Base-by-base conservation (phyloP, 139 green algal species). In the Chlamydomonas incerta region DNA sequence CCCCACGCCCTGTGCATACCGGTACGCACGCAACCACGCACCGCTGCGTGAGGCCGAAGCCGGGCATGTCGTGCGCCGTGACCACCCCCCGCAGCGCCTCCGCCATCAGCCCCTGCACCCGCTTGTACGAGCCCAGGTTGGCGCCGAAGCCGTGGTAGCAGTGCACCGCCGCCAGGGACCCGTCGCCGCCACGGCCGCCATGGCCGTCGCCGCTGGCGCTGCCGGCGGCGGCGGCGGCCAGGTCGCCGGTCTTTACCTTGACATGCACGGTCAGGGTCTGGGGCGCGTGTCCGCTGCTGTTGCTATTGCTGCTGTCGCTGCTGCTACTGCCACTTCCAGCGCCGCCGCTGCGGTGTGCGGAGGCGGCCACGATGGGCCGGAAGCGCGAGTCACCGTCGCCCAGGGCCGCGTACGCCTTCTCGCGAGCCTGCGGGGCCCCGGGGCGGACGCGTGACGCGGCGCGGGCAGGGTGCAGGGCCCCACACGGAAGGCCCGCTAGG, bases 71-170 rank as follows among this genome's bases (percentile, higher is more conserved):
- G 82, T 97, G 95, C 13, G 92, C 86, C 1, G 93, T 95, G n/a
- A 97, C 91, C 62, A 93, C 67, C 0, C 91, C 94, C 6, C 63
- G 55, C 77, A 96, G 68, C 24, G 73, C 47, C 8, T 77, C 74
- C 13, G 93, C 90, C 72, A 96, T 62, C 52, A 65, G 72, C 29
- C 90, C 75, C 82, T 95, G 87, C 21, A 96, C 91, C 33, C 89
- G 92, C 29, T 80, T 88, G 86, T 88, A 98, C 31, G 81, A 93
- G 72, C 88, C 96, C n/a, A 91, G 89, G 85, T 95, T 96, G 34
- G 94, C 93, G 20, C 96, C 96, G 88, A 98, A 98, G n/a, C 96
- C 96, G 83, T 98, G 96, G 71, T 95, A 93, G 88, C 91, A 96
- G 77, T 96, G 93, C n/a, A 95, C 37, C 3, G 86, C 90, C 15